phyloP scores from a whole-genome alignment of 2,329 filamentous ascomycete genomes.

The Botryotinia calthae region DNA sequence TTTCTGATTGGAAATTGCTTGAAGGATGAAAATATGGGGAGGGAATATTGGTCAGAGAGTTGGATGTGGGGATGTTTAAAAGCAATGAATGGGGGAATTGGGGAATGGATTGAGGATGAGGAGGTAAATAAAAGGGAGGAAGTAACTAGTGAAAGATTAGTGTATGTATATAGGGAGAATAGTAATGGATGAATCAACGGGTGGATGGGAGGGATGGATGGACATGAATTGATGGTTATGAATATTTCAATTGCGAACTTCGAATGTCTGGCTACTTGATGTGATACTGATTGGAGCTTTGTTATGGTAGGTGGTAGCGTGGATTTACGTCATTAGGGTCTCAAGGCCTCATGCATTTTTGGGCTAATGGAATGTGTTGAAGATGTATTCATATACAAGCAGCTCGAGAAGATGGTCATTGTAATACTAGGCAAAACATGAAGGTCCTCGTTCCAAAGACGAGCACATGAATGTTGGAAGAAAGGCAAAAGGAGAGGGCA shows the following conservation, averaged over 20 bases:
- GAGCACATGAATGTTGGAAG: not conserved
- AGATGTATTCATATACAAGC: not conserved
- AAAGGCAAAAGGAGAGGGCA: too few species aligned
- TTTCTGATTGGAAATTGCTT: conserved; percentile 7
- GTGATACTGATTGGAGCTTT: not conserved
- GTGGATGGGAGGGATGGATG: not conserved
- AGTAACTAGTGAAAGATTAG: not conserved
- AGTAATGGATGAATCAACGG: conserved; percentile 5
- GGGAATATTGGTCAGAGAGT: not conserved
- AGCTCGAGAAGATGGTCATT: not conserved
- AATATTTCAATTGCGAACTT: not conserved
- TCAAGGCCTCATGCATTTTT: not conserved
- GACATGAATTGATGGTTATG: conserved; percentile 8
- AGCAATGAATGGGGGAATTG: not conserved
- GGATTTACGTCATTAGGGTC: not conserved
- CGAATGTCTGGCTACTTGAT: not conserved
- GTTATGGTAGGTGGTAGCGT: not conserved
- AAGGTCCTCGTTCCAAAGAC: not conserved
- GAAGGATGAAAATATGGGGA: not conserved
- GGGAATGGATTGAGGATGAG: not conserved
- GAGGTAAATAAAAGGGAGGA: not conserved
- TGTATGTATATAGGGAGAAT: conserved; percentile 13
- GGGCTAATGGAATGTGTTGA: not conserved
- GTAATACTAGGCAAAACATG: not conserved
- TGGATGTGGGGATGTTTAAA: not conserved